Conservation (phyloP, 1,284 basidiomycete genomes). For the Thelephora terrestris region DNA sequence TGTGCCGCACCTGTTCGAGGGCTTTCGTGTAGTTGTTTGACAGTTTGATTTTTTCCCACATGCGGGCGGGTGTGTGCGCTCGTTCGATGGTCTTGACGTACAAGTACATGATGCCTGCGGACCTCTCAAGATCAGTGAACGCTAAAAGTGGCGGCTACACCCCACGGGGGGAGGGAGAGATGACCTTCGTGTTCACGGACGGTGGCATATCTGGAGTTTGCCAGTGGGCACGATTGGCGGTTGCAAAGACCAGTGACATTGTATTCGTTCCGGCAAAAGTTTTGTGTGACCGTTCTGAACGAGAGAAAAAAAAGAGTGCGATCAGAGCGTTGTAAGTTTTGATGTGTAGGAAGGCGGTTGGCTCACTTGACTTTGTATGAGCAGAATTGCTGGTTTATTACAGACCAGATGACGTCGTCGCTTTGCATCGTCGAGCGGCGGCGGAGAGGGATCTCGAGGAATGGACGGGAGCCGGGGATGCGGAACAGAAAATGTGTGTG, state of each 20-base stretch:
- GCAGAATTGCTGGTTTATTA: constrained; percentile 90
- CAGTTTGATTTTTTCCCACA: constrained; percentile 96
- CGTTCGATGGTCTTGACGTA: constrained; percentile 98
- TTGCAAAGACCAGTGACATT: constrained; percentile 98
- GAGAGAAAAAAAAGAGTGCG: constrained; percentile 3
- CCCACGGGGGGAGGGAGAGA: constrained; percentile 12
- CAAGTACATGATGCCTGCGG: constrained; percentile 85
- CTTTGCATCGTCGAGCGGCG: constrained; percentile 51
- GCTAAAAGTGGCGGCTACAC: neutral
- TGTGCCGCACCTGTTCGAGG: constrained; percentile 68
- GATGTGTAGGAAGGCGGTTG: neutral
- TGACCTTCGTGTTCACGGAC: constrained; percentile 91
- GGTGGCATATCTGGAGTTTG: constrained; percentile 95
- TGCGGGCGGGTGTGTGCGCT: constrained; percentile 88
- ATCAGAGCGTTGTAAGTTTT: constrained; percentile 5
- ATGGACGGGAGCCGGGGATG: neutral
- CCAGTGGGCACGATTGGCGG: constrained; percentile 92
- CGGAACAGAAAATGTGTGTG: neutral
- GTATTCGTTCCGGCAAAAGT: constrained; percentile 98
- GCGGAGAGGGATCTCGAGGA: neutral
- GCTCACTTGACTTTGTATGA: constrained; percentile 96
- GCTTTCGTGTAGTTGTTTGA: constrained; percentile 94
- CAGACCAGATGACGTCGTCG: constrained; percentile 94
- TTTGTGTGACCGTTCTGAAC: constrained; percentile 81
- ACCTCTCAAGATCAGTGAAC: constrained; percentile 1